Percentiles rank a stretch among this genome's conserved stretches.
These are phyloP conservation scores for Globisporangium sylvaticum DNA, from an alignment of 352 stramenopile genomes.

Conservation along the genomic window DNA sequence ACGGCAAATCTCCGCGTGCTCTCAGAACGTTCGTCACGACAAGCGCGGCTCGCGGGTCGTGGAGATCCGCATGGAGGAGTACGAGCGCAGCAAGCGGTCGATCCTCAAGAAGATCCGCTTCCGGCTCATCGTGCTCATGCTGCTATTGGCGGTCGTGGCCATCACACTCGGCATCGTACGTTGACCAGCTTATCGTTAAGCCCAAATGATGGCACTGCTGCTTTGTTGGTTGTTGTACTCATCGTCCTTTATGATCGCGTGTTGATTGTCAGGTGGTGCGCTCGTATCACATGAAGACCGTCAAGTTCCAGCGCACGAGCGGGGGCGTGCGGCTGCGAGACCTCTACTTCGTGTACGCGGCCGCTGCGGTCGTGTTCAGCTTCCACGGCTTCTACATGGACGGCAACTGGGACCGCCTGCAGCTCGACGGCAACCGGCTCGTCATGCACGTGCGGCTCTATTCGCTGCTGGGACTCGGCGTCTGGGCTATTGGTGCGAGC, in stretches of 20 bases:
- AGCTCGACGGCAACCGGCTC: conserved; percentile 56
- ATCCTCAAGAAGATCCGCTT: conserved; percentile 75
- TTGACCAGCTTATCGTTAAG: neutral
- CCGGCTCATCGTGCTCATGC: conserved; percentile 53
- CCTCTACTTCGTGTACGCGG: conserved; percentile 69
- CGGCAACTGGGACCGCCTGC: conserved; percentile 46
- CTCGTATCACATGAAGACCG: conserved; percentile 37
- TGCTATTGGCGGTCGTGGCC: conserved; percentile 36
- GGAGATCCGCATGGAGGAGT: conserved; percentile 68
- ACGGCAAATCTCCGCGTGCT: neutral
- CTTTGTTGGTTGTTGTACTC: neutral
- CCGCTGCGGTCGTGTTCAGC: conserved; percentile 39
- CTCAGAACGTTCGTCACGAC: conserved; percentile 67
- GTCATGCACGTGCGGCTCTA: conserved; percentile 71
- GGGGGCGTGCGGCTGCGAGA: conserved; percentile 37
- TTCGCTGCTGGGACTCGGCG: conserved; percentile 44
- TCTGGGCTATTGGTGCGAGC: conserved; percentile 39
- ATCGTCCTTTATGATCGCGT: neutral
- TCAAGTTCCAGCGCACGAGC: conserved; percentile 38
- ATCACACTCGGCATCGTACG: conserved; percentile 53
- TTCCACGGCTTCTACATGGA: conserved; percentile 73
- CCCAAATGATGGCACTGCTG: neutral
- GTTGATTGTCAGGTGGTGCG: conserved; percentile 36
- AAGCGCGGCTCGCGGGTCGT: conserved; percentile 57
- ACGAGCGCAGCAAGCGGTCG: conserved; percentile 62